These are phyloP conservation scores for Colletotrichum sp. DNA, from an alignment of 2,329 filamentous ascomycete genomes.

Conservation along the genomic window DNA sequence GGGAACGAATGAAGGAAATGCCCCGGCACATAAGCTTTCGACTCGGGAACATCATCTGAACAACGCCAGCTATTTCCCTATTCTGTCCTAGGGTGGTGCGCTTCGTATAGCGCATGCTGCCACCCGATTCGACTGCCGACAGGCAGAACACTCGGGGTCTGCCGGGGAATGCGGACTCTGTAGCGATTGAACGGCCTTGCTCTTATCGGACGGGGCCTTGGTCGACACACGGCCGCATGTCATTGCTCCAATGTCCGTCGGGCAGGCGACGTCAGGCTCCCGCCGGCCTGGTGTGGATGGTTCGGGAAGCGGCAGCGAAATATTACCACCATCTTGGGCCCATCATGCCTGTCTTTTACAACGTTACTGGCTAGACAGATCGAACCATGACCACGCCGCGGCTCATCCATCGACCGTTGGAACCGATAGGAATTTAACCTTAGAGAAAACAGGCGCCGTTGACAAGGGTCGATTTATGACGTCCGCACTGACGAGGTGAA, in stretches of 20 bases:
- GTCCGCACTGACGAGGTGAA: not conserved
- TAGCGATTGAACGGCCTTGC: not conserved
- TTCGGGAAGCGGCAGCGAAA: not conserved
- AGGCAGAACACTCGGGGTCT: not conserved
- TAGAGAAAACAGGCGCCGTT: not conserved
- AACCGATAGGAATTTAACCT: not conserved
- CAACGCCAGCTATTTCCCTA: not conserved
- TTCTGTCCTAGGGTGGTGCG: not conserved
- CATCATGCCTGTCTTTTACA: not conserved
- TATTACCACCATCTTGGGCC: not conserved
- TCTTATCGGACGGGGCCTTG: not conserved
- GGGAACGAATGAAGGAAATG: not conserved
- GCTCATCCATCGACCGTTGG: not conserved
- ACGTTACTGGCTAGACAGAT: not conserved
- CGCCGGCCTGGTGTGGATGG: not conserved
- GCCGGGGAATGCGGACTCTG: not conserved
- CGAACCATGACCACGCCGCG: not conserved
- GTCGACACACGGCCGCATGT: not conserved
- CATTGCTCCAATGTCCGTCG: not conserved
- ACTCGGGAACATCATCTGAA: conserved; percentile 3
- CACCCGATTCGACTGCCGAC: not conserved
- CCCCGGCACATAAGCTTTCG: not conserved
- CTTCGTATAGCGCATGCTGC: not conserved
- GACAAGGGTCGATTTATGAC: not conserved
- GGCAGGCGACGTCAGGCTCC: not conserved